Evolutionary conservation across 129 eudicot genomes (phyloP).

Genomic region (Heracleum sosnowskyi): DNA sequence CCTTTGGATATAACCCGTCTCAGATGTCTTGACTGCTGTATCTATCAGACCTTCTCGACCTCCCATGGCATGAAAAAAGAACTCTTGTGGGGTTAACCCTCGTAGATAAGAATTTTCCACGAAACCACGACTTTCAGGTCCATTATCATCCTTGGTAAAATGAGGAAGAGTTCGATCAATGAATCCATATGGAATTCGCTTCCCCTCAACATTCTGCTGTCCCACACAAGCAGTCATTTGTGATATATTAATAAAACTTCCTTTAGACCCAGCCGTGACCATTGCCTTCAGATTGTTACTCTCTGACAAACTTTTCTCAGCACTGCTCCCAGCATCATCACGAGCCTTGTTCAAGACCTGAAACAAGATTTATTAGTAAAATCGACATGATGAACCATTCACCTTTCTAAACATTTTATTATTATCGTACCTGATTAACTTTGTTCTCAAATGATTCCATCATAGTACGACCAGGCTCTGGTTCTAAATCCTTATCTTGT

Average conservation of each 20-base stretch:
- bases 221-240: constrained; percentile 99
- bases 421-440: constrained; percentile 73
- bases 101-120: constrained; percentile 94
- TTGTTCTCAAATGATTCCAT: constrained; percentile 92
- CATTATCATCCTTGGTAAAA: constrained; percentile 85
- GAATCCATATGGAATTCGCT: constrained; percentile 89
- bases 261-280: constrained; percentile 99
- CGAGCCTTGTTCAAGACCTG: constrained; percentile 98
- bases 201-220: constrained; percentile 98
- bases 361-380: constrained; percentile 12
- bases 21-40: constrained; percentile 97
- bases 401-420: neutral
- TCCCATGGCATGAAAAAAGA: constrained; percentile 98
- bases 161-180: constrained; percentile 88
- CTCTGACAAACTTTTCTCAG: constrained; percentile 90
- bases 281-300: constrained; percentile 96
- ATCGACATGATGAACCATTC: constrained; percentile 1
- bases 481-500: constrained; percentile 78
- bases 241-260: constrained; percentile 93
- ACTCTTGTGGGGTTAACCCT: constrained; percentile 93
- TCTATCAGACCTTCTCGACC: constrained; percentile 98
- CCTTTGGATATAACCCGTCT: constrained; percentile 93
- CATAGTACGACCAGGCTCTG: constrained; percentile 99
- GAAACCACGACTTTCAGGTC: constrained; percentile 98
- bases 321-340: constrained; percentile 99